Evolutionary conservation across 139 green algal species (phyloP), one percentile per base, ranked within the genome.

Genomic region (Closterium sp.): DNA sequence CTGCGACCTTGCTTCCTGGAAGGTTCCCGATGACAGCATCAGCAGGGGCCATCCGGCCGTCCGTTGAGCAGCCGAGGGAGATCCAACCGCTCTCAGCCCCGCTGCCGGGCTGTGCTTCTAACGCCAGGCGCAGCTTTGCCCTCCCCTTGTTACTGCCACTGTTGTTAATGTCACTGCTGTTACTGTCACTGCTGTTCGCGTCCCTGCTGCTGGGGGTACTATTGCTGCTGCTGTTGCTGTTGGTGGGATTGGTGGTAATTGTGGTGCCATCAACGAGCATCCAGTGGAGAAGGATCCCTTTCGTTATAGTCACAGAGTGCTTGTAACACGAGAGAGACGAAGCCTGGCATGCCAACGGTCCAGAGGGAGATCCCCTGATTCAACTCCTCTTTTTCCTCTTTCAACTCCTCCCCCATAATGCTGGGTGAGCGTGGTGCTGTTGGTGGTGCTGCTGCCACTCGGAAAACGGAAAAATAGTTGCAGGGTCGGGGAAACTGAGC

Each of bases 1-100:
- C 62, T 27, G 17, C 62, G 17, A 79, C 62, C 62, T 22, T 24
- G 9, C 19, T 79, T 79, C 62, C 62, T 79, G 62, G 62, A 79
- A 79, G 62, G 62, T 79, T 79, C 62, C 88, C 88, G 73, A 91
- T 91, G 73, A 91, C 88, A 6, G 88, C 88, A 89, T 91, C 88
- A 90, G 30, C 31, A 17, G 30, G 30, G 9, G 13, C 88, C 88
- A 91, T 91, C 30, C 30, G 30, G 11, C 88, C 88, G 31, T 91
- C 88, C 38, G 88, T 32, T 86, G 88, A 91, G 70, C 88, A 91
- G 73, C 88, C 88, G 62, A 91, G 91, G 73, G 88, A 32, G 30
- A 91, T 90, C 88, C 88, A 91, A 22, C 88, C 88, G 62, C 62
- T 79, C 62, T 79, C 62, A 79, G 62, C 62, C 62, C 62, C 62